Base-by-base conservation (phyloP, 208 protist species). In the Trypanosoma congolense region DNA sequence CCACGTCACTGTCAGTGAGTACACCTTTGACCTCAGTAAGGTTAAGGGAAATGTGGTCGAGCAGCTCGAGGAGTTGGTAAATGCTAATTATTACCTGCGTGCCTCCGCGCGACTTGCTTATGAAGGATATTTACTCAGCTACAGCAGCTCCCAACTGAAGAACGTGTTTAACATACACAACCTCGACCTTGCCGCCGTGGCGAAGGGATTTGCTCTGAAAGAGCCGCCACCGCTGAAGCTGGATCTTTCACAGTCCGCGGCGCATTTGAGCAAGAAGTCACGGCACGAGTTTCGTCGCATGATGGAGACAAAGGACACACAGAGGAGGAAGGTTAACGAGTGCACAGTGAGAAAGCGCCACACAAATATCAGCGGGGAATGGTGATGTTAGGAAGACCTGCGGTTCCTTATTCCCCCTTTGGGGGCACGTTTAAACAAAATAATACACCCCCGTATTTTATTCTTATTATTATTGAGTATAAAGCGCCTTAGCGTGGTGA, bases 81-180 rank as follows among this genome's bases (percentile, higher is more conserved):
- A 70, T 48, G 92, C 98, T 55, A 99, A 99, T 82, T 99, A 99
- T 80, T 99, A 99, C 77, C 80, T 99, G 19, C 82, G 98, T 66
- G 92, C 93, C 22, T 92, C 83, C 3, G 97, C 97, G 8, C 77
- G 89, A 19, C 97, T 99, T 61, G 98, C 96, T 10, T 99, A 99
- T 78, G 95, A 97, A 47, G 93, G 87, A 26, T 99, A 99, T 68
- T 77, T 99, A 56, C 92, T 98, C 48, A 85, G 94, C 52, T 99
- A 99, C 81, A 98, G 96, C 47, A 97, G 96, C 49, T 97, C 98
- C 56, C 89, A 96, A 61, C 80, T 99, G 30, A 99, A 99, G 75
- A 95, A 99, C 63, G 98, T 99, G 29, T 99, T 99, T 73, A 82
- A 99, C 56, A 96, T 99, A 8, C 81, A 98, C 60, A 70, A 82